These are phyloP conservation scores for Nothophoma quercina DNA, from an alignment of 2,329 filamentous ascomycete species.

Conservation along the genomic window DNA sequence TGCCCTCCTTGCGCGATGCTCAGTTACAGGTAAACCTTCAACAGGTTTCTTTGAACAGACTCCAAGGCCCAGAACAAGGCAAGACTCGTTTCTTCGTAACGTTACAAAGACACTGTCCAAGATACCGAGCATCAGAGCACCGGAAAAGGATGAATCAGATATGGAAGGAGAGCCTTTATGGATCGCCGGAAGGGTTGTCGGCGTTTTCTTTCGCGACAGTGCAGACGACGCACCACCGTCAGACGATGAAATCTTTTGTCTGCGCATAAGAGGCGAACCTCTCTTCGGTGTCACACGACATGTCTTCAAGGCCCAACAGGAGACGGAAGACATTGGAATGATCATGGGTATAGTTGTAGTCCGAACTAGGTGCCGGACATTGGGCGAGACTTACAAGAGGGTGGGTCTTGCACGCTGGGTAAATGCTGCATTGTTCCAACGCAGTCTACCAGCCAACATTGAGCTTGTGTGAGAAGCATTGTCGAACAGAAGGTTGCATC, in stretches of 20 bases:
- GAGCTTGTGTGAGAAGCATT: background rate
- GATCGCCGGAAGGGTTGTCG: background rate
- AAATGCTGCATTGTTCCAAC: background rate
- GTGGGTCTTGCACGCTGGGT: conserved; percentile 7
- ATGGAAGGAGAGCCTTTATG: background rate
- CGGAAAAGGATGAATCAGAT: too few relatives aligned
- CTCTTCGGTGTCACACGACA: too few relatives aligned
- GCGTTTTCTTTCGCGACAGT: conserved; percentile 1
- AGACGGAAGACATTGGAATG: background rate
- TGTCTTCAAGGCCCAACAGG: background rate
- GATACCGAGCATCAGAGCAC: too few relatives aligned
- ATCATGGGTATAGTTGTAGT: conserved; percentile 3
- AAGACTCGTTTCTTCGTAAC: too few relatives aligned
- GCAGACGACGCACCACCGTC: background rate
- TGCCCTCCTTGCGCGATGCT: too few relatives aligned
- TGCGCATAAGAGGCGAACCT: too few relatives aligned
- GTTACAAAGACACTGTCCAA: too few relatives aligned
- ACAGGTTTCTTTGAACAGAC: too few relatives aligned
- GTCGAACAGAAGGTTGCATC: too few relatives aligned
- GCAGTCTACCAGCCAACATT: background rate
- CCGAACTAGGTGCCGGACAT: background rate
- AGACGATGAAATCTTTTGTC: too few relatives aligned
- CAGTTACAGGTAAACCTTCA: too few relatives aligned
- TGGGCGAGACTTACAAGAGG: background rate
- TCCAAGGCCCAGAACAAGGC: too few relatives aligned